Evolutionary conservation across 2,329 filamentous ascomycete species (phyloP).

Genomic region (Emmonsiellopsis sp.): DNA sequence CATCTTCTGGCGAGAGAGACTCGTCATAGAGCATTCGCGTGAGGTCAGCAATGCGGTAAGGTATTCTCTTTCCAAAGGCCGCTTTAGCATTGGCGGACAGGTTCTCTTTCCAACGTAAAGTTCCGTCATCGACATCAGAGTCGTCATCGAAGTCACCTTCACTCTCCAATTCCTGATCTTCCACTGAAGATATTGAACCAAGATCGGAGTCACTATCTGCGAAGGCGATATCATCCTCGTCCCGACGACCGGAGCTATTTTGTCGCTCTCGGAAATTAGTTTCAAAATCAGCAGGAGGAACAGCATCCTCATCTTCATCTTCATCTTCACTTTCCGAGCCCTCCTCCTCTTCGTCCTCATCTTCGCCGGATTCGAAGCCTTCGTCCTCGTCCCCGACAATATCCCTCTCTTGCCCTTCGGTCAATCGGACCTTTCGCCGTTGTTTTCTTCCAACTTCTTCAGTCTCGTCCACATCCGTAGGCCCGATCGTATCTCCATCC

Average conservation of each 20-base stretch:
- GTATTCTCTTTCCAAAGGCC: constrained; percentile 58
- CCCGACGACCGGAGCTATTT: constrained; percentile 46
- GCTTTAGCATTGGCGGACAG: constrained; percentile 64
- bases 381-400: constrained; percentile 52
- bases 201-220: constrained; percentile 96
- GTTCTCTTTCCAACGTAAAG: constrained; percentile 78
- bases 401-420: constrained; percentile 39
- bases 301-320: constrained; percentile 25
- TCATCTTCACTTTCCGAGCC: constrained; percentile 28
- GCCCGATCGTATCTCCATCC: constrained; percentile 54
- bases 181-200: constrained; percentile 66
- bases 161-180: constrained; percentile 46
- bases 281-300: constrained; percentile 35
- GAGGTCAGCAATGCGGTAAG: constrained; percentile 72
- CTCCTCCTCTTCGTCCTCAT: constrained; percentile 37
- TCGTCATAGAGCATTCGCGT: constrained; percentile 84
- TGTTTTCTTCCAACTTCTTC: constrained; percentile 50
- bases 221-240: constrained; percentile 70
- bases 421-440: constrained; percentile 41
- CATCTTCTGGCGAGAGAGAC: constrained; percentile 62
- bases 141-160: constrained; percentile 45
- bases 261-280: constrained; percentile 33
- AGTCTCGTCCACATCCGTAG: constrained; percentile 42
- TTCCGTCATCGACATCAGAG: constrained; percentile 59
- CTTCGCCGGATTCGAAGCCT: constrained; percentile 42